A percentile compares a stretch with the other conserved stretches of the same genome.
Conservation (phyloP, 441 rosid species). For the Pelargonium hybrid region DNA sequence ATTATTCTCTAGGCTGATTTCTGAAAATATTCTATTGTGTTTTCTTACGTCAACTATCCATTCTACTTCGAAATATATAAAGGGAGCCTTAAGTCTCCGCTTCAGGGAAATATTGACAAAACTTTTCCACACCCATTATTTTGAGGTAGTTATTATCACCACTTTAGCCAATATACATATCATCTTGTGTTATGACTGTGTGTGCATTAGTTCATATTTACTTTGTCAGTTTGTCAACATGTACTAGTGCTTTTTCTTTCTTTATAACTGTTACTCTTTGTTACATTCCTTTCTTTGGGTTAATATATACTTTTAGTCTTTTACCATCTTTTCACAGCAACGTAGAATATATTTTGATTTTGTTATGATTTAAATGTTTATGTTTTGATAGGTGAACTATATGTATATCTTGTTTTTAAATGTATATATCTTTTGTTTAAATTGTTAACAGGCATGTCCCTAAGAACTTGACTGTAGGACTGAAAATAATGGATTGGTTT, state of each 20-base stretch:
- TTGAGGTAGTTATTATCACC: constrained; percentile 47
- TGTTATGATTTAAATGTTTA: not conserved
- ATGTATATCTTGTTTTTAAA: not conserved
- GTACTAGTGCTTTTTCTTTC: not conserved
- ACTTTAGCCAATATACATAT: not conserved
- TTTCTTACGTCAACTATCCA: constrained; percentile 74
- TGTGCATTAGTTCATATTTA: not conserved
- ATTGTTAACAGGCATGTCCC: not conserved
- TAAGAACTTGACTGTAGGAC: not conserved
- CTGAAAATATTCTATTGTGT: constrained; percentile 87
- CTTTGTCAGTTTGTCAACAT: no score
- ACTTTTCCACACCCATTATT: constrained; percentile 79
- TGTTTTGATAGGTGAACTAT: not conserved
- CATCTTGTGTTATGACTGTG: not conserved
- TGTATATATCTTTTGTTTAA: not conserved
- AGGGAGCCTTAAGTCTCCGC: constrained; percentile 76
- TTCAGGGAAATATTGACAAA: constrained; percentile 90
- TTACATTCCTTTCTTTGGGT: constrained; percentile 1
- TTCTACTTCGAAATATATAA: constrained; percentile 81
- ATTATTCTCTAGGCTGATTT: constrained; percentile 68
- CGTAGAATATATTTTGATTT: not conserved
- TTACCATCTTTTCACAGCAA: not conserved
- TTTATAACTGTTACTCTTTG: not conserved
- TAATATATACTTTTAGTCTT: not conserved
- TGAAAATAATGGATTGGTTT: not conserved